Conservation (phyloP, 2,329 filamentous ascomycete species). For the Aspergillus clavatus region DNA sequence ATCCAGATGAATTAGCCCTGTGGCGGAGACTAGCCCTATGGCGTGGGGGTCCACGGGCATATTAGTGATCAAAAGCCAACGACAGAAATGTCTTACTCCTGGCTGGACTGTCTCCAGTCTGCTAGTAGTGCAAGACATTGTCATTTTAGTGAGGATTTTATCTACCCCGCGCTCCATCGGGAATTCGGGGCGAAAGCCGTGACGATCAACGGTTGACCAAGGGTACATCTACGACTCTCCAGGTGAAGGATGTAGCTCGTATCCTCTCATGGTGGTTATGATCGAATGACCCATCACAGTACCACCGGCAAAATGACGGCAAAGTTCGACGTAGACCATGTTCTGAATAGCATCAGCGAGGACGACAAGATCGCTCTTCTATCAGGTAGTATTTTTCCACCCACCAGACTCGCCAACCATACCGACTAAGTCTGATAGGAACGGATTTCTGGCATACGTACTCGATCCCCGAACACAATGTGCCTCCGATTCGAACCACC, state of each 20-base stretch:
- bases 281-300: not conserved
- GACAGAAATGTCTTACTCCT: too few relatives aligned
- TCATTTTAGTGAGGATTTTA: not conserved
- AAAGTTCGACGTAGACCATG: constrained; percentile 17
- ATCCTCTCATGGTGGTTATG: not conserved
- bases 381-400: constrained; percentile 11
- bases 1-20: too few relatives aligned
- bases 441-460: constrained; percentile 68
- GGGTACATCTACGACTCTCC: not conserved
- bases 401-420: not conserved
- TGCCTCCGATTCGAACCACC: constrained; percentile 61
- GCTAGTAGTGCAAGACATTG: too few relatives aligned
- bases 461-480: constrained; percentile 54
- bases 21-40: too few relatives aligned
- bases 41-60: too few relatives aligned
- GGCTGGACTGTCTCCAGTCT: too few relatives aligned
- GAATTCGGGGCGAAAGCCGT: not conserved
- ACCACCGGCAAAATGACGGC: constrained; percentile 8
- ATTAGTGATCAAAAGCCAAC: too few relatives aligned
- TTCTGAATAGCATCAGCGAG: constrained; percentile 15
- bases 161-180: not conserved
- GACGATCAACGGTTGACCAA: not conserved
- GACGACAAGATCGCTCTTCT: constrained; percentile 20
- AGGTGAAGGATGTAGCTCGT: not conserved
- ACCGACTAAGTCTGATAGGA: constrained; percentile 35